Percentiles rank a stretch among this genome's conserved stretches.
These are phyloP conservation scores for Candida sp. DNA, from an alignment of 1,139 yeast genomes.

Conservation along the genomic window DNA sequence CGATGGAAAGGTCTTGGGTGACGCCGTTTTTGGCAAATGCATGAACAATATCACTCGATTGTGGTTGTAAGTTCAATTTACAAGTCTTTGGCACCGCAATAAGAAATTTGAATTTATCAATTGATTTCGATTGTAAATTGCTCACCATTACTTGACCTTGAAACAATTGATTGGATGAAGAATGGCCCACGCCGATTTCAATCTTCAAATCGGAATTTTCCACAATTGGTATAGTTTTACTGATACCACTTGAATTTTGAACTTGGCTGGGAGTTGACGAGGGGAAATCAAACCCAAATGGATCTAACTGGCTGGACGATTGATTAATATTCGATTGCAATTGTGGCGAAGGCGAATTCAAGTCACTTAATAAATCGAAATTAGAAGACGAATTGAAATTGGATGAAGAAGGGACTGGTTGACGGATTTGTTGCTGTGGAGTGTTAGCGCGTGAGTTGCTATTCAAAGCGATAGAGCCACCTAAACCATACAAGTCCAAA, in stretches of 20 bases:
- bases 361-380: constrained; percentile 43
- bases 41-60: constrained; percentile 54
- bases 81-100: constrained; percentile 82
- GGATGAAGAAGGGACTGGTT: constrained; percentile 9
- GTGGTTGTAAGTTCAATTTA: constrained; percentile 65
- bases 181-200: constrained; percentile 42
- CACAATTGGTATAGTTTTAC: constrained; percentile 22
- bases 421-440: constrained; percentile 10
- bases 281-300: constrained; percentile 50
- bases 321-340: constrained; percentile 37
- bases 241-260: constrained; percentile 12
- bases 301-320: constrained; percentile 34
- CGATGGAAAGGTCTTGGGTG: constrained; percentile 58
- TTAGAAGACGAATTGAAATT: constrained; percentile 9
- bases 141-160: constrained; percentile 44
- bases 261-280: constrained; percentile 33
- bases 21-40: constrained; percentile 54
- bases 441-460: constrained; percentile 17
- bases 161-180: constrained; percentile 33
- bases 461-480: constrained; percentile 40
- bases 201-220: constrained; percentile 51
- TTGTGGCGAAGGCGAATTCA: constrained; percentile 46
- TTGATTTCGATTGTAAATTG: constrained; percentile 32
- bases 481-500: constrained; percentile 43
- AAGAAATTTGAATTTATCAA: constrained; percentile 55